These are phyloP conservation scores for Teratosphaeria epicoccoides DNA, from an alignment of 2,329 filamentous ascomycete genomes.

Conservation along the genomic window DNA sequence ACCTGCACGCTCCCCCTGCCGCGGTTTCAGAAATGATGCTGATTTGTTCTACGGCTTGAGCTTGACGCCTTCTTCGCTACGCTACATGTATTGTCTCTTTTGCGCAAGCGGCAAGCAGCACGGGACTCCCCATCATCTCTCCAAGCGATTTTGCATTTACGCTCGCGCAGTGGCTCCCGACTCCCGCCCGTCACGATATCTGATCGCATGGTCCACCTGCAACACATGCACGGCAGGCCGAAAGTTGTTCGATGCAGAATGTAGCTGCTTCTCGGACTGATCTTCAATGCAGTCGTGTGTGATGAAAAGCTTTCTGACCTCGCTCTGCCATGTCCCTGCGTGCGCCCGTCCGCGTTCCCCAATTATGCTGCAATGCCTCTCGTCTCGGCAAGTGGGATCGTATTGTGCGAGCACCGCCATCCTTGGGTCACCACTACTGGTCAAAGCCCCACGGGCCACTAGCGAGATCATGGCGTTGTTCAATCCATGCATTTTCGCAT, in stretches of 20 bases:
- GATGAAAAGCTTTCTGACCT: too few relatives aligned
- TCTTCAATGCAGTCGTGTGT: background rate
- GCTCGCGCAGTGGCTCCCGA: background rate
- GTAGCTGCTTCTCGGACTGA: background rate
- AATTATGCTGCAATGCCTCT: background rate
- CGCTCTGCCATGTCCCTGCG: background rate
- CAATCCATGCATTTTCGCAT: background rate
- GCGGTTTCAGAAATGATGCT: background rate
- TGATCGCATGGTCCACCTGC: background rate
- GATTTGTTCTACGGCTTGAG: background rate
- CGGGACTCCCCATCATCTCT: background rate
- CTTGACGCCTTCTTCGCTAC: background rate
- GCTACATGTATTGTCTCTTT: background rate
- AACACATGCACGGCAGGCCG: background rate
- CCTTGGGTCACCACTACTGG: background rate
- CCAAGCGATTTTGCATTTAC: background rate
- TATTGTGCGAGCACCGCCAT: background rate
- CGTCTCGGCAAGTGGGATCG: background rate
- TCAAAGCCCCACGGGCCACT: background rate
- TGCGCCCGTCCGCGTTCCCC: background rate
- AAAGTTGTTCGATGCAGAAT: background rate
- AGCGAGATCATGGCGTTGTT: background rate
- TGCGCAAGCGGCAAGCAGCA: slow-evolving; percentile 1
- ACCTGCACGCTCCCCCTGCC: background rate
- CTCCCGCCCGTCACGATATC: background rate